Conservation (phyloP, 176 grass and related monocot species). For the Triticum monococcum region DNA sequence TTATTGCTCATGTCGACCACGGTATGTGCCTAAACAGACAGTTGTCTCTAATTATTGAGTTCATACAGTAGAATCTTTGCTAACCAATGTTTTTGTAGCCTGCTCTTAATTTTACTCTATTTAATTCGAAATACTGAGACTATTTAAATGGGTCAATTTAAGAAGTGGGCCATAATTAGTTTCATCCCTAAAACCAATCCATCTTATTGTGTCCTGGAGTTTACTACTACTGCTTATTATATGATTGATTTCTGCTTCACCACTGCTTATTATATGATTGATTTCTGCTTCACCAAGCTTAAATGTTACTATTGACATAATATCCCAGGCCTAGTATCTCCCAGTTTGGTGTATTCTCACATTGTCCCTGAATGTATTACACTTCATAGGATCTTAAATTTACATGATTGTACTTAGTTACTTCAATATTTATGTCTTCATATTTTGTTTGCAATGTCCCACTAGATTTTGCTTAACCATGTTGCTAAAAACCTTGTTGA, state of each 20-base stretch:
- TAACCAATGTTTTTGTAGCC: neutral
- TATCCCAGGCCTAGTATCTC: neutral
- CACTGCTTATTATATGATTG: neutral
- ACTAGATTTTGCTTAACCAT: neutral
- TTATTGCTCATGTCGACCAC: conserved; percentile 87
- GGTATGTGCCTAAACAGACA: conserved; percentile 31
- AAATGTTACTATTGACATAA: neutral
- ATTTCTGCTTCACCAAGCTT: neutral
- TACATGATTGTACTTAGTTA: neutral
- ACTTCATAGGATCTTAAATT: neutral
- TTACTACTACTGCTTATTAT: neutral
- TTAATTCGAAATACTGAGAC: neutral
- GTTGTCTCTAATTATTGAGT: neutral
- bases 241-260: neutral
- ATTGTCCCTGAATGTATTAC: neutral
- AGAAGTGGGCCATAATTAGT: neutral
- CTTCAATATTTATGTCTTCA: neutral
- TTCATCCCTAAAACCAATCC: neutral
- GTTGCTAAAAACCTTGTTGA: neutral
- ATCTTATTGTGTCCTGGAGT: neutral
- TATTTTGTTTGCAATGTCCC: neutral
- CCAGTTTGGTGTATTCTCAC: neutral
- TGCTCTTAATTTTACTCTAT: neutral
- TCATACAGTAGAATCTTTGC: neutral
- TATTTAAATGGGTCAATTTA: neutral